These are phyloP conservation scores for Pyrus pyrifolia DNA, from an alignment of 306 rosid genomes.

Conservation along the genomic window DNA sequence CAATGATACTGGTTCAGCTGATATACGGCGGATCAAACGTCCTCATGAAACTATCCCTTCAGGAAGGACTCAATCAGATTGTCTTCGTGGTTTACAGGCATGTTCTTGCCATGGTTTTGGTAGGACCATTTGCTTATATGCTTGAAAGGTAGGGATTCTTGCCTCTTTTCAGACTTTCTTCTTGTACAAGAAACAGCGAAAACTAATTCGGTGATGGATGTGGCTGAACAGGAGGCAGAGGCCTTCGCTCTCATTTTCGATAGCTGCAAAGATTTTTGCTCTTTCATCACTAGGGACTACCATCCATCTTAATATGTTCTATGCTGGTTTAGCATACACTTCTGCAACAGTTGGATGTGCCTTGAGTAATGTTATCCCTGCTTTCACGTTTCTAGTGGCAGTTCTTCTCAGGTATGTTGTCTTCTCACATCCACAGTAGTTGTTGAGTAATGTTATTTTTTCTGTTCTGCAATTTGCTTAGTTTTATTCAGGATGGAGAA, in stretches of 20 bases:
- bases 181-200: neutral
- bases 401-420: constrained; percentile 20
- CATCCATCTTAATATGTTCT: constrained; percentile 24
- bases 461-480: neutral
- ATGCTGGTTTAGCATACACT: constrained; percentile 26
- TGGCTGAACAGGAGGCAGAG: too few relatives aligned
- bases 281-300: constrained; percentile 32
- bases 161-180: neutral
- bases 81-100: constrained; percentile 33
- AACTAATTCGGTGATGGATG: neutral
- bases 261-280: constrained; percentile 19
- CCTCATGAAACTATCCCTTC: constrained; percentile 15
- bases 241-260: constrained; percentile 1
- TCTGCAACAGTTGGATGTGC: constrained; percentile 28
- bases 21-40: constrained; percentile 8
- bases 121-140: constrained; percentile 22
- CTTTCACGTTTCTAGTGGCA: constrained; percentile 27
- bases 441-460: too few relatives aligned
- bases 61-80: constrained; percentile 24
- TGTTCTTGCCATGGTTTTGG: constrained; percentile 17
- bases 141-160: constrained; percentile 17
- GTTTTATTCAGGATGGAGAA: constrained; percentile 28
- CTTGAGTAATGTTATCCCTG: constrained; percentile 29
- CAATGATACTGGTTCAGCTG: constrained; percentile 14
- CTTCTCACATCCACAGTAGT: too few relatives aligned